phyloP scores from a whole-genome alignment of 306 rosid genomes.

The Trifolium subterraneum region DNA sequence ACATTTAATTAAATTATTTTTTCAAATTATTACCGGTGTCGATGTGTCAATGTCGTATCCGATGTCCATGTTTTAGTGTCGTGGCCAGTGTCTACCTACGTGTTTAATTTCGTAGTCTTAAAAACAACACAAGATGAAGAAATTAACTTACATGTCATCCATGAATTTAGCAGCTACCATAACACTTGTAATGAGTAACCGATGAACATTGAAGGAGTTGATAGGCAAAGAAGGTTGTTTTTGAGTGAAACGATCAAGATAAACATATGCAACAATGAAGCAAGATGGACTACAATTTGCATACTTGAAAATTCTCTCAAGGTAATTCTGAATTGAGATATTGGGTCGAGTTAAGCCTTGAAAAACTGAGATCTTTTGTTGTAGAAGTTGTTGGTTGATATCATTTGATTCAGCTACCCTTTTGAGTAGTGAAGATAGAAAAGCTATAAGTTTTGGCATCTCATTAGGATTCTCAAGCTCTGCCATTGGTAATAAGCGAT shows the following conservation, averaged over 20 bases:
- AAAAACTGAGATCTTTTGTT: constrained; percentile 79
- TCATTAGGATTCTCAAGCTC: constrained; percentile 78
- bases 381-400: constrained; percentile 47
- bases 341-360: constrained; percentile 86
- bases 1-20: too few species aligned
- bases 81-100: background rate
- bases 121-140: background rate
- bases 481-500: constrained; percentile 59
- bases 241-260: constrained; percentile 89
- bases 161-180: constrained; percentile 96
- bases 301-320: constrained; percentile 91
- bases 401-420: constrained; percentile 84
- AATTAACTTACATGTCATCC: constrained; percentile 85
- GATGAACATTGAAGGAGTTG: constrained; percentile 86
- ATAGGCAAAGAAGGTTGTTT: constrained; percentile 76
- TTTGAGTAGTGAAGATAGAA: constrained; percentile 83
- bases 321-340: constrained; percentile 77
- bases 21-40: background rate
- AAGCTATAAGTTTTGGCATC: constrained; percentile 73
- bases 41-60: too few species aligned
- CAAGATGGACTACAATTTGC: constrained; percentile 94
- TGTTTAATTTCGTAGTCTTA: background rate
- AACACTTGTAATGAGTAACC: constrained; percentile 89
- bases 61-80: background rate
- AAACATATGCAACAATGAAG: constrained; percentile 85